Evolutionary conservation across 2,329 filamentous ascomycete species (phyloP), one percentile per base, ranked within the genome.

Genomic region (Thermochaetoides dissita): DNA sequence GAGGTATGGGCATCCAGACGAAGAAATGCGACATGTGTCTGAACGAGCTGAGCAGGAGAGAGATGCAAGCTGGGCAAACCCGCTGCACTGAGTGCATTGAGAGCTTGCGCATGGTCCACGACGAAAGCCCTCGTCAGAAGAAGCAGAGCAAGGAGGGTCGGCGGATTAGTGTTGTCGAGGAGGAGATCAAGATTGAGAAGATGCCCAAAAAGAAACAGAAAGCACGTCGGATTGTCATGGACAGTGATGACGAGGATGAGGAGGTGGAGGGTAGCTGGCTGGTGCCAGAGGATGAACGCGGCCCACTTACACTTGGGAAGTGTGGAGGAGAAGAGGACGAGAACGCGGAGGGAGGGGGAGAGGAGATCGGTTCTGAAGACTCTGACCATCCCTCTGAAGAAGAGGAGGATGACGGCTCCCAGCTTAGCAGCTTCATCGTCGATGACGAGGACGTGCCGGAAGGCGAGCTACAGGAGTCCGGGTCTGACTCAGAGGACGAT

Each of bases 1-100:
- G 86, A 3, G 84, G 81, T 2, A 74, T 98, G 54, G 85, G 76
- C 45, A 81, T 95, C 43, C 69, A 78, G 50, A 69, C 74, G 8
- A 89, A 81, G 65, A 77, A 79, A 49, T 95, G 88, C 55, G 84
- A 88, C 54, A 77, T 94, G 46, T 95, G 88, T 54, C 81, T 88
- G 52, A 72, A 71, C 39, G 72, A 79, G 10, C 63, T 94, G 11
- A 71, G 69, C 10, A 63, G 64, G 24, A 67, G 71, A 2, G 77
- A 81, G 51, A 62, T 67, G 4, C 46, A 46, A 4, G 63, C 65
- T 10, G 60, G 59, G 3, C 56, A 59, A 31, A 47, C 49, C 28
- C 42, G 52, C 54, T 96, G 89, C 59, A 62, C 65, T 1, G 84
- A 84, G 34, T 96, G 89, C 52, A 74, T 81, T 38, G 71, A 71